Base-by-base conservation (phyloP, 768 basidiomycete species). In the Amyloporia xantha region DNA sequence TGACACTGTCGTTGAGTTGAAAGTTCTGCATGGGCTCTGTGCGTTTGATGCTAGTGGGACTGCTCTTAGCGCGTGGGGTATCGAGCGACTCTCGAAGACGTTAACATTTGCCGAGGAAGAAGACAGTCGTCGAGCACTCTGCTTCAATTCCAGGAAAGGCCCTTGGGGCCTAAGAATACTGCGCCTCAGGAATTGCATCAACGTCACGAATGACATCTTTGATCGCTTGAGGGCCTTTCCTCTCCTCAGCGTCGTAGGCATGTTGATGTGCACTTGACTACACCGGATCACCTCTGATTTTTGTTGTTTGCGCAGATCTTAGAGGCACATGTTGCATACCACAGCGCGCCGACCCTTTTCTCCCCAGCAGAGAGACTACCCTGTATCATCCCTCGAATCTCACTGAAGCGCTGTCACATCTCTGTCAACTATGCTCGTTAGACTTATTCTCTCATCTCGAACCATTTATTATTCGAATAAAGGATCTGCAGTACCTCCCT, bases 21-120 rank as follows among this genome's bases (percentile, higher is more conserved):
- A 71, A 24, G 54, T 63, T 9, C 71, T 90, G 5, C 77, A 76
- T 54, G 68, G 71, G 5, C 68, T 90, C 17, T 58, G 66, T 36
- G 87, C 81, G 0, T 67, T 90, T n/a, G 86, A 90, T 61, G 74
- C 76, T 19, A 81, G 79, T 41, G 66, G 62, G 9, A 83, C 81
- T 1, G 21, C 52, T 1, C 54, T 90, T 30, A 75, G 76, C 2
- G 56, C 75, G 2, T 71, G 74, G 54, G 83, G 78, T 11, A 59
- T 87, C 42, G 71, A 68, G 27, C 59, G 68, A 4, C 72, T 91
- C 10, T 64, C 78, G 0, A 70, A 74, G 19, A 76, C 75, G 2
- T 64, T 85, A 12, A 61, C 61, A 2, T 67, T 63, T 59, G 64
- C 66, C n/a, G 59, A 62, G 2, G 53, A 59, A n/a, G 40, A 40